A percentile compares a stretch with the other conserved stretches of the same genome.
phyloP scores from a whole-genome alignment of 345 rosid genomes.

The Salix koriyanagi region DNA sequence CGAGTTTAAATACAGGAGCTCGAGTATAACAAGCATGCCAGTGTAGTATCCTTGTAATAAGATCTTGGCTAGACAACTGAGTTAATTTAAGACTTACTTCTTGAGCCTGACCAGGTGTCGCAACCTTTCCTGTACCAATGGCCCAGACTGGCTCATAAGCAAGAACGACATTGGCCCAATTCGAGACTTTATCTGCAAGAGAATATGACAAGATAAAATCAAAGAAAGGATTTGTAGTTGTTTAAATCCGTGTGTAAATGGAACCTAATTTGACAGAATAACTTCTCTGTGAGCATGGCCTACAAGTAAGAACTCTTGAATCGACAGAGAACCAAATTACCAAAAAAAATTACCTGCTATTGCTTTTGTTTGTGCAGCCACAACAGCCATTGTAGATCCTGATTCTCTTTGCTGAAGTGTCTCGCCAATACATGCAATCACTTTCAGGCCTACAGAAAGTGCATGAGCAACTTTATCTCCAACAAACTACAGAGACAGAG shows the following conservation, averaged over 20 bases:
- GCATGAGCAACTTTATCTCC: constrained; percentile 63
- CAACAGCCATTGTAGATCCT: constrained; percentile 63
- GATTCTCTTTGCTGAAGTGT: constrained; percentile 74
- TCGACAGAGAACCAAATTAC: not conserved
- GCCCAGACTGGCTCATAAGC: constrained; percentile 92
- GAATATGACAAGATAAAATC: not conserved
- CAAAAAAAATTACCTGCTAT: constrained; percentile 46
- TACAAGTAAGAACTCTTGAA: not conserved
- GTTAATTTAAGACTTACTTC: constrained; percentile 38
- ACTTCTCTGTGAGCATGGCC: not conserved
- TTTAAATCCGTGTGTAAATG: not conserved
- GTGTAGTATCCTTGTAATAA: not conserved
- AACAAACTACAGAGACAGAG: constrained; percentile 47
- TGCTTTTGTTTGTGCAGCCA: constrained; percentile 67
- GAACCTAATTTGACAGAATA: no score
- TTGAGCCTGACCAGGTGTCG: constrained; percentile 73
- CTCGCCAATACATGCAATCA: constrained; percentile 74
- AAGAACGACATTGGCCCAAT: constrained; percentile 57
- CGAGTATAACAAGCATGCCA: not conserved
- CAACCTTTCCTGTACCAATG: constrained; percentile 81
- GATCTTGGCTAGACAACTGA: not conserved
- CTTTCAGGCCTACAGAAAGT: constrained; percentile 59
- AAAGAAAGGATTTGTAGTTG: not conserved
- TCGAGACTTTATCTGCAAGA: constrained; percentile 44
- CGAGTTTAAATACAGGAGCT: not conserved